Evolutionary conservation across 192 early-diverging fungal species (phyloP).

Genomic region (Physocladia obscura): DNA sequence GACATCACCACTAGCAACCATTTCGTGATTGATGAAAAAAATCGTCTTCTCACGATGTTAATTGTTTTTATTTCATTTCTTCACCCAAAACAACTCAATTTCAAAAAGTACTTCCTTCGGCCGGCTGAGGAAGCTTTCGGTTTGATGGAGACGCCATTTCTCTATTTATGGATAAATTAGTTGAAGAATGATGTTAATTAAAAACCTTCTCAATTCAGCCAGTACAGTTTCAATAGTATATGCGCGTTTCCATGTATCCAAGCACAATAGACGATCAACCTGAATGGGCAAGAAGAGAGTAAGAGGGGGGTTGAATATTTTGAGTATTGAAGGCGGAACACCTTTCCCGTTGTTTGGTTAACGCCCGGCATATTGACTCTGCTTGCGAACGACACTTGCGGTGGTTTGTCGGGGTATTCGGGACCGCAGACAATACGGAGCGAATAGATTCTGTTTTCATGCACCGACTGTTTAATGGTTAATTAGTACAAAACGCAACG

Average conservation of each 20-base stretch:
- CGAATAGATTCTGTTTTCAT: slow-evolving; percentile 95
- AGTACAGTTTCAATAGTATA: slow-evolving; percentile 81
- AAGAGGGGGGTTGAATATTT: background rate
- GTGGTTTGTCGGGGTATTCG: slow-evolving; percentile 82
- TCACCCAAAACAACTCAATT: too few relatives aligned
- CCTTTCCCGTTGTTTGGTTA: slow-evolving; percentile 75
- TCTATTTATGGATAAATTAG: slow-evolving; percentile 36
- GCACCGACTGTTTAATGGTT: slow-evolving; percentile 65
- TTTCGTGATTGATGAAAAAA: too few relatives aligned
- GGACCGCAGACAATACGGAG: slow-evolving; percentile 81
- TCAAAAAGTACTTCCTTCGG: slow-evolving; percentile 66
- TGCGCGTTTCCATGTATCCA: slow-evolving; percentile 81
- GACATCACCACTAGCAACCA: too few relatives aligned
- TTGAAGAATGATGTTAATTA: background rate
- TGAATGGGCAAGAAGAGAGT: slow-evolving; percentile 8
- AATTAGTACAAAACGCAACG: background rate
- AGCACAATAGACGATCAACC: slow-evolving; percentile 76
- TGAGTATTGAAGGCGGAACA: slow-evolving; percentile 23
- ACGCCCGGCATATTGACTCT: slow-evolving; percentile 86
- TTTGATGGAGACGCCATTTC: slow-evolving; percentile 86
- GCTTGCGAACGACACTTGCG: slow-evolving; percentile 76
- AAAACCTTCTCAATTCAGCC: slow-evolving; percentile 76
- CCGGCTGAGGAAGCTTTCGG: slow-evolving; percentile 85
- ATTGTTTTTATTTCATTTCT: too few relatives aligned
- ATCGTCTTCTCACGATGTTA: too few relatives aligned